Evolutionary conservation across 768 basidiomycete genomes (phyloP), one percentile per base, ranked within the genome.

Genomic region (Leucogyrophana mollusca): DNA sequence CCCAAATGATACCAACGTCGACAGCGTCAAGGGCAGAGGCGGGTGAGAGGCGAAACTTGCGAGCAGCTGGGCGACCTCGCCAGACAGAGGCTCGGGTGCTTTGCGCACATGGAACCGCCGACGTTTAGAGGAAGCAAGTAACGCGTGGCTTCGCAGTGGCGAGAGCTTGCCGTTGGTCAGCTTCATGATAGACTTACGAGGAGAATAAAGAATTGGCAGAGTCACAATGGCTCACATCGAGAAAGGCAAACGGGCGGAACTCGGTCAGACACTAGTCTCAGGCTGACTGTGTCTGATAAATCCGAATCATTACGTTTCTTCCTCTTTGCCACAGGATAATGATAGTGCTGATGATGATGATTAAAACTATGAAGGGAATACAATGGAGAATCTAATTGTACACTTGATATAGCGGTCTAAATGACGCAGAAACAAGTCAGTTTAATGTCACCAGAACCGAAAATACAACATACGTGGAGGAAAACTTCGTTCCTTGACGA

Each of bases 401-500:
- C 69, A 93, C 91, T 74, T 93, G 90, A 68, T 94, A 94, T 54
- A 94, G 66, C 24, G 91, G 91, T 50, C 89, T 91, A 60, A 30
- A 7, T 6, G 27, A 30, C 7, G 13, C 7, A 30, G 13, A 30
- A 30, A 58, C 33, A 47, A 54, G 36, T 16, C 6, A 11, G 1
- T 14, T 16, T 11, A 34, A 10, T 30, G 17, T 17, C 27, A n/a
- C 42, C 16, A 46, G n/a, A 35, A 30, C 13, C 27, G 27, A 7
- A 34, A 38, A 36, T 32, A n/a, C 9, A 44, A 53, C 90, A 49
- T 76, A 92, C 82, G 96, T 97, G 79, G 85, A 88, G 2, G 94
- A 96, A 73, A 98, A 99, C 72, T 98, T 98, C 58, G 90, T 93
- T 21, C 94, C 94, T 70, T 97, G 94, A 58, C 92, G 79, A 33